Evolutionary conservation across 139 green algal genomes (phyloP).

Genomic region (Asterochloris sp.): DNA sequence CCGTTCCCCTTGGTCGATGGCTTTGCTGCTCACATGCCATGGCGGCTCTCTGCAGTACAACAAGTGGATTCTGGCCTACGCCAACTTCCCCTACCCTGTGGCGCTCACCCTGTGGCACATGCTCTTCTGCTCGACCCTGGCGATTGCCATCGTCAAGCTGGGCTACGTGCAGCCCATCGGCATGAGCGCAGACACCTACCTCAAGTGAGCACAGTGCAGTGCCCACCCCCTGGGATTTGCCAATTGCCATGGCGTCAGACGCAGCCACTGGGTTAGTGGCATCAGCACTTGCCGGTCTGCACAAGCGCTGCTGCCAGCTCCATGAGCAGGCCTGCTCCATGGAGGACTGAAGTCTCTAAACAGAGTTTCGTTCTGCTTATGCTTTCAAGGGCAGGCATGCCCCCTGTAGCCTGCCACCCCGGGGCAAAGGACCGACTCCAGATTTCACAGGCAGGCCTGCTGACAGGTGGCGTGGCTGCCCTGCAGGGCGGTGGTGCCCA

Average conservation of each 20-base stretch:
- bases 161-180: conserved; percentile 41
- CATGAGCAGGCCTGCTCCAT: neutral
- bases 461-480: neutral
- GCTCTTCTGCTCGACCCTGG: conserved; percentile 34
- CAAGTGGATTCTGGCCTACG: conserved; percentile 52
- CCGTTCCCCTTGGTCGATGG: too few relatives aligned
- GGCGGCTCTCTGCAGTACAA: conserved; percentile 36
- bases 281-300: too few relatives aligned
- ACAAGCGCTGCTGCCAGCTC: too few relatives aligned
- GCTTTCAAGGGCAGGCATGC: neutral
- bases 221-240: too few relatives aligned
- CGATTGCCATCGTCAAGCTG: conserved; percentile 28
- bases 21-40: too few relatives aligned
- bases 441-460: neutral
- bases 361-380: too few relatives aligned
- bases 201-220: conserved; percentile 35
- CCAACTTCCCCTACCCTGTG: conserved; percentile 50
- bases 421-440: too few relatives aligned
- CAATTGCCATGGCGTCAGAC: conserved; percentile 9
- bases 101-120: conserved; percentile 52
- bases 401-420: too few relatives aligned
- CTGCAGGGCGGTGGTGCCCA: conserved; percentile 68
- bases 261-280: neutral
- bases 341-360: too few relatives aligned
- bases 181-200: conserved; percentile 50